Conservation (phyloP, 805 yeast species). For the Nematodospora valgi region DNA sequence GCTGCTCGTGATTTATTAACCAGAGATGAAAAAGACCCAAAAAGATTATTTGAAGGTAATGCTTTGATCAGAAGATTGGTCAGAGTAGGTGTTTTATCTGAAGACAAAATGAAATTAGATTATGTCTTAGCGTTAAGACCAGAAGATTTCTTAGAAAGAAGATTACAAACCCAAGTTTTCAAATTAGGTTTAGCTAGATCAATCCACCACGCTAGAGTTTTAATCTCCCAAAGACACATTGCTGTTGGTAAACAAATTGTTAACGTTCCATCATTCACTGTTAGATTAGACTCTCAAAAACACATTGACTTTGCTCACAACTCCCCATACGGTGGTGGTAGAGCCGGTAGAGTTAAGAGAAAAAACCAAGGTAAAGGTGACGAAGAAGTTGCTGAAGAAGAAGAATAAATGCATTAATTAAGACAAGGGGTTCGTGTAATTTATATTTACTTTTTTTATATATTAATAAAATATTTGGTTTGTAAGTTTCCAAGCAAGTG, state of each 20-base stretch:
- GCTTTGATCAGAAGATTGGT: conserved; percentile 99
- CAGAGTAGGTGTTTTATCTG: conserved; percentile 97
- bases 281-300: conserved; percentile 99
- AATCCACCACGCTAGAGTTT: conserved; percentile 99
- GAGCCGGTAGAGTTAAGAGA: conserved; percentile 99
- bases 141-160: conserved; percentile 99
- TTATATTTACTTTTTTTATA: conserved; percentile 5
- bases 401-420: conserved; percentile 48
- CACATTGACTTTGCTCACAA: conserved; percentile 99
- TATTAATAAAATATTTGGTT: conserved; percentile 4
- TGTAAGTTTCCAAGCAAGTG: conserved; percentile 1
- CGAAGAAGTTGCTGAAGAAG: conserved; percentile 72
- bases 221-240: conserved; percentile 98
- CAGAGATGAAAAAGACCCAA: conserved; percentile 99
- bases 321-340: conserved; percentile 99
- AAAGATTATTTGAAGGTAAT: conserved; percentile 99
- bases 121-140: conserved; percentile 96
- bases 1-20: conserved; percentile 99
- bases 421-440: conserved; percentile 2
- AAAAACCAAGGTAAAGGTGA: conserved; percentile 68
- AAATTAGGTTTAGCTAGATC: conserved; percentile 99
- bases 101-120: conserved; percentile 99
- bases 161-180: conserved; percentile 99
- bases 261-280: conserved; percentile 98
- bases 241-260: conserved; percentile 99